Conservation (phyloP, 2,329 filamentous ascomycete genomes). For the Pseudovirgaria hyperparasitica region DNA sequence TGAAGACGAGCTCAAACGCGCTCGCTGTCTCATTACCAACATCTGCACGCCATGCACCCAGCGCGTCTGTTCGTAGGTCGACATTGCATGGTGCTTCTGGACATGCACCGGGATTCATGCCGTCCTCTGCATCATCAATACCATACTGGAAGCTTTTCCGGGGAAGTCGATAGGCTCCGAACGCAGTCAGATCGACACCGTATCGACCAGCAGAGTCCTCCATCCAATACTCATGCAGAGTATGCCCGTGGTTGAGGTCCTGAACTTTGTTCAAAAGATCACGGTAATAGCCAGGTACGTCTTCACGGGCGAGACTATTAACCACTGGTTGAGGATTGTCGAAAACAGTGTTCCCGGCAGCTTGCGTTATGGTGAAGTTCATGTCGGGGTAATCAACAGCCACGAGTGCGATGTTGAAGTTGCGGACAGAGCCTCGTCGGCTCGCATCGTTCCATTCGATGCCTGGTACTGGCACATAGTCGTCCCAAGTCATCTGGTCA, state of each 20-base stretch:
- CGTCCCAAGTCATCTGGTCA: slow-evolving; percentile 41
- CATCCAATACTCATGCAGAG: slow-evolving; percentile 47
- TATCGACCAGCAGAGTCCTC: slow-evolving; percentile 40
- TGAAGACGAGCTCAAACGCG: slow-evolving; percentile 39
- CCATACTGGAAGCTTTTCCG: slow-evolving; percentile 38
- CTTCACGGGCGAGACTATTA: slow-evolving; percentile 29
- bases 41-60: slow-evolving; percentile 38
- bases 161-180: slow-evolving; percentile 40
- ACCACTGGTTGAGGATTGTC: slow-evolving; percentile 35
- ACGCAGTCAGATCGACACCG: slow-evolving; percentile 40
- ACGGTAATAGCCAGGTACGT: slow-evolving; percentile 38
- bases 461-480: slow-evolving; percentile 34
- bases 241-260: slow-evolving; percentile 38
- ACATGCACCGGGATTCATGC: slow-evolving; percentile 37
- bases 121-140: slow-evolving; percentile 28
- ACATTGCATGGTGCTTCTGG: slow-evolving; percentile 32
- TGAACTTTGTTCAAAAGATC: slow-evolving; percentile 39
- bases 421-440: slow-evolving; percentile 32
- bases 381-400: slow-evolving; percentile 39
- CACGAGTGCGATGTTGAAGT: slow-evolving; percentile 45
- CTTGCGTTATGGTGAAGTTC: slow-evolving; percentile 36
- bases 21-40: slow-evolving; percentile 37
- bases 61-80: slow-evolving; percentile 37
- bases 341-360: slow-evolving; percentile 36
- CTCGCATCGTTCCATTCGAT: slow-evolving; percentile 36